These are phyloP conservation scores for Mycena filopes DNA, from an alignment of 768 basidiomycete species.

Conservation along the genomic window DNA sequence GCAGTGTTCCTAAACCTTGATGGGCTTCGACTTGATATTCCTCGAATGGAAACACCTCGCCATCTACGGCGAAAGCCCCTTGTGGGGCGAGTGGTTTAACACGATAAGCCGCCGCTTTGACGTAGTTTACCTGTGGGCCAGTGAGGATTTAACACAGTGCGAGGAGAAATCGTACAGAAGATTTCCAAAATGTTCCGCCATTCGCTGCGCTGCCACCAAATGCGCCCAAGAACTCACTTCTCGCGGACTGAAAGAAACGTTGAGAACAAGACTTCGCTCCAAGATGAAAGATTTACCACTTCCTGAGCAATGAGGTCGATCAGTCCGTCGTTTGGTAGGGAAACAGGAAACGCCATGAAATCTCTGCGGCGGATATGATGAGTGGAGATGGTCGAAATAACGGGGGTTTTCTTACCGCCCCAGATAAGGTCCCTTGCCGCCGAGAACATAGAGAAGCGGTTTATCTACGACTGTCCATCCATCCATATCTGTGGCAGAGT, in stretches of 20 bases:
- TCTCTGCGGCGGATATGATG: background rate
- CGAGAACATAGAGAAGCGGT: conserved; percentile 76
- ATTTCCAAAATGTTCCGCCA: conserved; percentile 72
- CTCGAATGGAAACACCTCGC: conserved; percentile 79
- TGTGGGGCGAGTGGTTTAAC: conserved; percentile 66
- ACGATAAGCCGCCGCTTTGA: conserved; percentile 80
- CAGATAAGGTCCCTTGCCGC: conserved; percentile 84
- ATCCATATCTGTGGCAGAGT: conserved; percentile 56
- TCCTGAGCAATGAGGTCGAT: conserved; percentile 79
- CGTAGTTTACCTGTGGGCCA: conserved; percentile 67
- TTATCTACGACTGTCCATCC: conserved; percentile 80
- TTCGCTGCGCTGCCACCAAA: conserved; percentile 68
- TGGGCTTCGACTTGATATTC: conserved; percentile 84
- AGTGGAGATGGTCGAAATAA: background rate
- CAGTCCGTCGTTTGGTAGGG: conserved; percentile 80
- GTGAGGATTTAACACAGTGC: conserved; percentile 12
- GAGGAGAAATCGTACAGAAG: conserved; percentile 54
- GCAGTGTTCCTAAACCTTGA: conserved; percentile 68
- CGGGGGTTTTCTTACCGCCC: conserved; percentile 54
- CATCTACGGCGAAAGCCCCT: conserved; percentile 78
- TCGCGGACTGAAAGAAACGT: conserved; percentile 50
- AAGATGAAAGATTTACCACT: conserved; percentile 48
- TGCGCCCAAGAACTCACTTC: conserved; percentile 60
- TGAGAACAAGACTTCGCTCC: background rate
- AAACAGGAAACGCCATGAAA: conserved; percentile 78